Evolutionary conservation across 179 eudicot genomes (phyloP).

Genomic region (Beta lomatogona): DNA sequence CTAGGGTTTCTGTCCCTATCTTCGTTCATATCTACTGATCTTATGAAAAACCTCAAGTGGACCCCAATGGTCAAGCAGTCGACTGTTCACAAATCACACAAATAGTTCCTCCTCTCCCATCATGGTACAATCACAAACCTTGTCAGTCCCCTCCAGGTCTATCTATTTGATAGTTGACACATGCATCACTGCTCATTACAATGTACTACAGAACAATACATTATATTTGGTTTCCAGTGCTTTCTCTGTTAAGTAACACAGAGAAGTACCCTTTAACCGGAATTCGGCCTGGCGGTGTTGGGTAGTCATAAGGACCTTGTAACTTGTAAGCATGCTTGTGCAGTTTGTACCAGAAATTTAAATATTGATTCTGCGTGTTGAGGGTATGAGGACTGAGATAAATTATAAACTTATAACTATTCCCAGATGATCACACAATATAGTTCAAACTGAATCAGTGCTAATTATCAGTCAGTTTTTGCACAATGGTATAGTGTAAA

Average conservation of each 20-base stretch:
- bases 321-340: background rate
- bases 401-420: background rate
- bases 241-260: too few species aligned
- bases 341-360: background rate
- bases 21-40: too few species aligned
- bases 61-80: too few species aligned
- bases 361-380: background rate
- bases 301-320: background rate
- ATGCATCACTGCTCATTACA: too few species aligned
- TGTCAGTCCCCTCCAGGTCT: too few species aligned
- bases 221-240: background rate
- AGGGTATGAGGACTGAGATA: background rate
- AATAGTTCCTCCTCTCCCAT: too few species aligned
- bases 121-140: too few species aligned
- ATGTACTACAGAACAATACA: background rate
- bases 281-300: background rate
- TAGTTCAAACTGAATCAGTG: background rate
- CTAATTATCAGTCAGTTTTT: constrained; percentile 2
- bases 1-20: too few species aligned
- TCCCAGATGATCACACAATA: background rate
- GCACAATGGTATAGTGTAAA: background rate
- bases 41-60: too few species aligned
- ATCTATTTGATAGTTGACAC: too few species aligned
- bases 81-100: too few species aligned
- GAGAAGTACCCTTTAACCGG: background rate